Evolutionary conservation across 371 early-diverging fungal species (phyloP), one percentile per base, ranked within the genome.

Genomic region (Rhizomucor miehei): DNA sequence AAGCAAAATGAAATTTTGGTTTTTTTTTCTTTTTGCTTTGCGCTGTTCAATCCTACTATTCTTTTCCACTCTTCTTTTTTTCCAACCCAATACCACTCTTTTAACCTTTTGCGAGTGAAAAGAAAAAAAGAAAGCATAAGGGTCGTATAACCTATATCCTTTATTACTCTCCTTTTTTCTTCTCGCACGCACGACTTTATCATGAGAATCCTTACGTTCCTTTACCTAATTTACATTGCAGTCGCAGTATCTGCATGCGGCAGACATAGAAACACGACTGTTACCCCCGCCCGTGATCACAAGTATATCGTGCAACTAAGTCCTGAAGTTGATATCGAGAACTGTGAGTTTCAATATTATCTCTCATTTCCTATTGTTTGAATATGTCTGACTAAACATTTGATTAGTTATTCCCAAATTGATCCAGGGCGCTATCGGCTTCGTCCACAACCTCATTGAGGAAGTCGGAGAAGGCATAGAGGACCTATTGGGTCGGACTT

Each of bases 251-350:
- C 51, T 12, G 47, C 54, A 44, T 21, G 34, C 21, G 45, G 45
- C 52, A 41, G 43, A 37, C 39, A 51, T 34, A 41, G 13, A 44
- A 35, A 35, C 37, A 35, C 16, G 24, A 45, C 9, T 34, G 41
- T 19, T 17, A 46, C 47, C 10, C 16, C 24, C 6, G 48, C 39
- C 37, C 19, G 44, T 25, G 17, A 21, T 21, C 44, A 56, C 36
- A 39, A 71, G 25, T 71, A 62, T 47, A 71, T 71, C 36, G 54
- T 71, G 20, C 71, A 67, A 54, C 44, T 71, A 36, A 64, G 54
- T 19, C 48, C 54, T 14, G 45, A 51, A 2, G 54, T 60, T 24
- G 57, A 61, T 44, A 59, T 71, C 48, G 64, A 71, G 43, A 57
- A 60, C 19, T 71, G 71, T 71, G 66, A 43, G 60, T 35, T n/a